A percentile compares a stretch with the other conserved stretches of the same genome.
Conservation (phyloP, 164 flowering plant species). For the Kingdonia uniflora region DNA sequence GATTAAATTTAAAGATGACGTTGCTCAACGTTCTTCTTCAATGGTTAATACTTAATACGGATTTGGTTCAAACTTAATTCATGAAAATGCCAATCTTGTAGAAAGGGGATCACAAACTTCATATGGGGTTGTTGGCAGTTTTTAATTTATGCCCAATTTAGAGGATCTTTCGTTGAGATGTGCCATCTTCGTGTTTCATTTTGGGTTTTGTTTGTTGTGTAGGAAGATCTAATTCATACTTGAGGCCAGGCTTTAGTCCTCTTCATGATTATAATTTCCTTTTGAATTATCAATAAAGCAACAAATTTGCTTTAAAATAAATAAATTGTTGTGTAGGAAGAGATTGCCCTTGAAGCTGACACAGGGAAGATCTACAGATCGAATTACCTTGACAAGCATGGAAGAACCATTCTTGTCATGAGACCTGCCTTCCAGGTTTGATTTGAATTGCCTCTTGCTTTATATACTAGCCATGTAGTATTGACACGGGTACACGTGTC, state of each 20-base stretch:
- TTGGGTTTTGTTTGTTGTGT: constrained; percentile 6
- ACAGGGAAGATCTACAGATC: constrained; percentile 79
- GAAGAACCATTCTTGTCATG: constrained; percentile 82
- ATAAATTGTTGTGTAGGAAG: constrained; percentile 51
- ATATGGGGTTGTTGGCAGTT: not conserved
- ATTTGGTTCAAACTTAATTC: not conserved
- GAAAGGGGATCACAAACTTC: not conserved
- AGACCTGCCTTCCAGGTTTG: constrained; percentile 76
- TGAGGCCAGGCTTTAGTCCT: no score
- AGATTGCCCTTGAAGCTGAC: constrained; percentile 75
- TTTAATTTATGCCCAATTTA: not conserved
- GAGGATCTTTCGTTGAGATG: not conserved
- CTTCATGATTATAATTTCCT: no score
- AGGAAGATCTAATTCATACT: no score
- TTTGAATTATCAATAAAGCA: no score
- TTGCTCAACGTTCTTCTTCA: not conserved
- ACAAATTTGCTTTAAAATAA: no score
- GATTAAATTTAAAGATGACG: not conserved
- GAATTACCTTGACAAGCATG: constrained; percentile 54
- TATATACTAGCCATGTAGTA: no score
- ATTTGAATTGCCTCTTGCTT: not conserved
- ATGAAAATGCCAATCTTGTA: not conserved
- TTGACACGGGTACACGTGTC: no score
- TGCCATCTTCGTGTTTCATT: not conserved
- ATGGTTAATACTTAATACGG: not conserved